Percentiles rank a stretch among this genome's conserved stretches.
Evolutionary conservation across 805 yeast genomes (phyloP).

Genomic region (Kodamaea fukazawae): DNA sequence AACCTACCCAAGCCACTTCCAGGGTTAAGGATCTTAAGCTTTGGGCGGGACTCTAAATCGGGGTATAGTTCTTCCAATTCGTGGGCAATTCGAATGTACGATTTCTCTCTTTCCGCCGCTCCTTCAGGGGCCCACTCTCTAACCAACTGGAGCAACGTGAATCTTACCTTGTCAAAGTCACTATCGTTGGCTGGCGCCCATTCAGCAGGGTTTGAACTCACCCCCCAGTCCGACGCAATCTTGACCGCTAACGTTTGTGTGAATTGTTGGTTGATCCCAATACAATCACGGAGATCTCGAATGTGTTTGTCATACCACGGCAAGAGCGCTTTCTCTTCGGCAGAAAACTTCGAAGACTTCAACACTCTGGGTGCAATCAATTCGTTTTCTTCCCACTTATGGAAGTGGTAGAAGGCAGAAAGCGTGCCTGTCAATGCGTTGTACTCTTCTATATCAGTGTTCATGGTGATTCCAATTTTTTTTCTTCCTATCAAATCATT

Average conservation of each 20-base stretch:
- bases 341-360: constrained; percentile 29
- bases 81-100: constrained; percentile 38
- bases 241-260: constrained; percentile 39
- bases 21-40: constrained; percentile 51
- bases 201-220: constrained; percentile 27
- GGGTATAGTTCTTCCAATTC: constrained; percentile 38
- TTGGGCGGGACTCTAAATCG: constrained; percentile 29
- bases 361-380: constrained; percentile 31
- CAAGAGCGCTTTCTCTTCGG: constrained; percentile 40
- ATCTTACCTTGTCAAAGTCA: constrained; percentile 57
- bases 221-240: constrained; percentile 53
- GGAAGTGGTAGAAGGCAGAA: constrained; percentile 33
- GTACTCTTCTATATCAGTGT: constrained; percentile 30
- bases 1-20: constrained; percentile 66
- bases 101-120: constrained; percentile 36
- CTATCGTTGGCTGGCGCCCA: constrained; percentile 43
- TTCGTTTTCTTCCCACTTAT: constrained; percentile 31
- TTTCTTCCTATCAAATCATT: not conserved
- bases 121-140: constrained; percentile 67
- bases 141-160: constrained; percentile 53
- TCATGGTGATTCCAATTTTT: constrained; percentile 5
- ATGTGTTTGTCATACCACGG: constrained; percentile 52
- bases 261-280: constrained; percentile 45
- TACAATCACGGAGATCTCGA: constrained; percentile 38
- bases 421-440: constrained; percentile 37